Percentiles rank a stretch among this genome's conserved stretches.
Evolutionary conservation across 2,329 filamentous ascomycete genomes (phyloP).

Genomic region (Alternaria novae-zelandiae): DNA sequence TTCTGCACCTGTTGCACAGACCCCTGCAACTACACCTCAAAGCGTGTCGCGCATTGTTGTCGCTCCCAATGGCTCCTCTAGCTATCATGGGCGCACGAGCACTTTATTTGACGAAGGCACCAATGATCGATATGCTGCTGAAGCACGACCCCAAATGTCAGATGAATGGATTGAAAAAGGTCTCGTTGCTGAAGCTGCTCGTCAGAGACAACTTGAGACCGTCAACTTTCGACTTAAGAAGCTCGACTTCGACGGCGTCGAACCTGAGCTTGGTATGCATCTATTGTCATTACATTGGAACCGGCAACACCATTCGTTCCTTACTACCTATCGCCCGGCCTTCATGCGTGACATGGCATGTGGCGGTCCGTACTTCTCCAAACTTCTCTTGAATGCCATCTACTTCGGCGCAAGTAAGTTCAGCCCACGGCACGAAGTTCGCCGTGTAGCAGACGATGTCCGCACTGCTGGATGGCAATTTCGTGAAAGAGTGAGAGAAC

Average conservation of each 20-base stretch:
- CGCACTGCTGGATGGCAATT: constrained; percentile 59
- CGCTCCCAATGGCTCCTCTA: constrained; percentile 50
- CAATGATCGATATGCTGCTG: constrained; percentile 21
- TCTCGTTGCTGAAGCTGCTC: constrained; percentile 57
- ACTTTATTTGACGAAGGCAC: constrained; percentile 55
- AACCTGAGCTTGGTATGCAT: constrained; percentile 60
- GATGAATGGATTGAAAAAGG: constrained; percentile 54
- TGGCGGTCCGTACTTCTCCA: constrained; percentile 63
- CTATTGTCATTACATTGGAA: constrained; percentile 61
- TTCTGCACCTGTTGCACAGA: background rate
- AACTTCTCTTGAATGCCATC: constrained; percentile 63
- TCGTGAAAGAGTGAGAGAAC: constrained; percentile 53
- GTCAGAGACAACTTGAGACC: constrained; percentile 59
- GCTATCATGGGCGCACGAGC: constrained; percentile 59
- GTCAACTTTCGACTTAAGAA: constrained; percentile 55
- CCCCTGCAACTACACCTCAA: constrained; percentile 24
- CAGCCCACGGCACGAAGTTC: constrained; percentile 54
- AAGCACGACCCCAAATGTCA: constrained; percentile 27
- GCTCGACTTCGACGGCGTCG: constrained; percentile 63
- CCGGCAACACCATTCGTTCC: constrained; percentile 58
- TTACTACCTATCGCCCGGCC: constrained; percentile 60
- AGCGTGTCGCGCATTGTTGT: constrained; percentile 50
- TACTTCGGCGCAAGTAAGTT: constrained; percentile 57
- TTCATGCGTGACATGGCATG: constrained; percentile 57
- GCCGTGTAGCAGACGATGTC: constrained; percentile 54